Evolutionary conservation across 495 filamentous ascomycete genomes (phyloP), one percentile per base, ranked within the genome.

Genomic region (Trypethelium eluteriae): DNA sequence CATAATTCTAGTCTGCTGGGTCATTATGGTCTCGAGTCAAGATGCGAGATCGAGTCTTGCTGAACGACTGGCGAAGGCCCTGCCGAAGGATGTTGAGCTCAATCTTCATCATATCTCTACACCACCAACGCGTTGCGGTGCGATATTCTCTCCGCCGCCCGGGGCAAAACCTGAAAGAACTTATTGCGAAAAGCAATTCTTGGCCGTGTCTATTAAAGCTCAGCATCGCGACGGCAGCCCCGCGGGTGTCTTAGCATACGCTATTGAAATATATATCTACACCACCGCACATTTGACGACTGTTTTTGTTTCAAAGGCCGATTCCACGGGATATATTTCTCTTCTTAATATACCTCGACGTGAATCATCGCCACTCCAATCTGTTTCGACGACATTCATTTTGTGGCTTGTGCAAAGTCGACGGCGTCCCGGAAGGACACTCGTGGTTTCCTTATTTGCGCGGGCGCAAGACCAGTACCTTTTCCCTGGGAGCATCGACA

Each of bases 281-380:
- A 83, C 89, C 32, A 95, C 90, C 39, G 84, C 84, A 68, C 84
- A 85, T 76, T 83, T 89, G 39, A 95, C 89, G 3, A 96, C 88
- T 44, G 83, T 98, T 41, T 99, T 98, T 77, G 87, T 99, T 46
- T 92, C 91, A 65, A 99, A 99, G 78, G 94, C 94, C 62, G 94
- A 99, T 76, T 96, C 93, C 16, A 96, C 93, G 2, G 94, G 94
- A 59, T 93, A 90, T 70, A 77, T 96, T 36, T 81, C 89, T 72
- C 79, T 88, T 0, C 81, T 92, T 46, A 76, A 83, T 38, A 73
- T 88, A 1, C 79, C 83, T 2, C 78, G 81, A 57, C 83, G 83
- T 18, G 84, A 84, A 3, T 83, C 87, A 1, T 96, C 92, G 1
- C 85, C 90, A 0, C 80, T 96, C 38, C 84, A 86, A 73, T 78